Conservation (phyloP, 345 rosid genomes). For the Corchorus capsularis region DNA sequence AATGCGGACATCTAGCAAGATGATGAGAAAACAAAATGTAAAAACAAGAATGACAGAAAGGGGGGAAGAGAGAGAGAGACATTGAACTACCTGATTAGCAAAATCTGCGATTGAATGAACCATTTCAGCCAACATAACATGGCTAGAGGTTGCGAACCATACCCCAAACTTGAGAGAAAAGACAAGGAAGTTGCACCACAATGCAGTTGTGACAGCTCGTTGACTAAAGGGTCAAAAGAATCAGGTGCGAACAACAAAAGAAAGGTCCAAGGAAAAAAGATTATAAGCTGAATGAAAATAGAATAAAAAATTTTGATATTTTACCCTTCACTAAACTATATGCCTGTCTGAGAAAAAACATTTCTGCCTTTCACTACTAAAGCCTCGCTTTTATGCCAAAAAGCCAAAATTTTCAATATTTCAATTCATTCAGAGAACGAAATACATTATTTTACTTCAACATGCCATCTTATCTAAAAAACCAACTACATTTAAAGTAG, state of each 20-base stretch:
- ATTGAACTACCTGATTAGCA: constrained; percentile 80
- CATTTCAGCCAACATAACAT: constrained; percentile 95
- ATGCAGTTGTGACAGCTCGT: constrained; percentile 93
- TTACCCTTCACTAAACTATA: background rate
- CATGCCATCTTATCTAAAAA: background rate
- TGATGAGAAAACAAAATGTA: background rate
- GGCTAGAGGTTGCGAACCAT: constrained; percentile 89
- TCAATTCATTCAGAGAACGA: background rate
- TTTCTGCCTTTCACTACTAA: background rate
- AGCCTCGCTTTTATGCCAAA: background rate
- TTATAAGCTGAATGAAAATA: background rate
- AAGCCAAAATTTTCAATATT: background rate
- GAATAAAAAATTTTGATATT: background rate
- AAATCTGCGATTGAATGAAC: constrained; percentile 95
- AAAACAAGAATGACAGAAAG: background rate
- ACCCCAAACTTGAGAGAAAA: constrained; percentile 96
- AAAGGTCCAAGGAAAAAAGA: constrained; percentile 5
- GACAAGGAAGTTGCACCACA: constrained; percentile 96
- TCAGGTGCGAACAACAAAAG: constrained; percentile 19
- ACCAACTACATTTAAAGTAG: background rate
- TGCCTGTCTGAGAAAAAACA: background rate
- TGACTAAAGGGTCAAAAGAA: constrained; percentile 57
- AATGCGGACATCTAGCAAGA: background rate
- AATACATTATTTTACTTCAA: background rate
- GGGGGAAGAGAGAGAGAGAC: background rate